phyloP scores from a whole-genome alignment of 2,329 filamentous ascomycete species.

The Aphanocladium album region DNA sequence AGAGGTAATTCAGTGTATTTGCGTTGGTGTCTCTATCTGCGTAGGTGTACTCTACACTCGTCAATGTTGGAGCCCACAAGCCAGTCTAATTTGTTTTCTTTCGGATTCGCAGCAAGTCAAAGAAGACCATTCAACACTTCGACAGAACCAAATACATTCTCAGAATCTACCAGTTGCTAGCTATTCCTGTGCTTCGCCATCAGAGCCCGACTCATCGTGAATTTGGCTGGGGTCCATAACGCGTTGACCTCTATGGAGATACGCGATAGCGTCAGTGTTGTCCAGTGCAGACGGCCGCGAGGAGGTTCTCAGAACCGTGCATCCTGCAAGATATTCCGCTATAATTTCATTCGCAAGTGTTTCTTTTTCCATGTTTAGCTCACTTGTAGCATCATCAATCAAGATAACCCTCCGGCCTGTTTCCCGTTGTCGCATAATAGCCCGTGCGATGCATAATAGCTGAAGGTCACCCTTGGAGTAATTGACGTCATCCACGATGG shows the following conservation, averaged over 20 bases:
- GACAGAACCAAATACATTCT: no score
- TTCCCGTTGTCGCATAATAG: conserved; percentile 15
- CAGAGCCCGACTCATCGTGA: neutral
- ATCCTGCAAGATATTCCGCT: neutral
- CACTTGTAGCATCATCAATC: neutral
- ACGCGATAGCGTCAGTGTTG: neutral
- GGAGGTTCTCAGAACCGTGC: neutral
- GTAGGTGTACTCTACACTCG: no score
- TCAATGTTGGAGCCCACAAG: no score
- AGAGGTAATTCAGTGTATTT: no score
- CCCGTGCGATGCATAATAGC: neutral
- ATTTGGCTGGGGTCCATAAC: neutral
- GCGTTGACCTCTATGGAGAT: neutral
- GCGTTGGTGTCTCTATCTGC: no score
- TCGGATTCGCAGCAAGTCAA: no score
- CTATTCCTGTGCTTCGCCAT: neutral
- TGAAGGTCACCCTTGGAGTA: conserved; percentile 24
- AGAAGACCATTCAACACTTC: no score
- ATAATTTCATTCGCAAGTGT: neutral
- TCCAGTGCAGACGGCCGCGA: neutral
- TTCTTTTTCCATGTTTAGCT: neutral
- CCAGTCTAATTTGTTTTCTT: no score
- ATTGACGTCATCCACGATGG: conserved; percentile 22
- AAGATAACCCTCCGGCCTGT: neutral
- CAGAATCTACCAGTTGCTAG: no score